Evolutionary conservation across 306 rosid genomes (phyloP).

Genomic region (Rosa multiflora): DNA sequence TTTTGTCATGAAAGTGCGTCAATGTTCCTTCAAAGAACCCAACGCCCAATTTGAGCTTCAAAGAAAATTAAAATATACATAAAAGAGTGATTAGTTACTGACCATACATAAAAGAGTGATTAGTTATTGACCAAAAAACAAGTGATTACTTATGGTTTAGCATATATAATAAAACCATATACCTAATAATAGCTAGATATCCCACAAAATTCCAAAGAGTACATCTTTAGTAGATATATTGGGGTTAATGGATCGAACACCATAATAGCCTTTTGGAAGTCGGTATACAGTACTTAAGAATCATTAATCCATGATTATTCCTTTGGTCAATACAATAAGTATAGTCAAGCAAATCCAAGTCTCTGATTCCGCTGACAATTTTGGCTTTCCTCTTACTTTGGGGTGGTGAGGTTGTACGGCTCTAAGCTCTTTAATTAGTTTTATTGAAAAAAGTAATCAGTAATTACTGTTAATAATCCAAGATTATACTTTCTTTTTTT

Average conservation of each 20-base stretch:
- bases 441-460: neutral
- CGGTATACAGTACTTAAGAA: slow-evolving; percentile 2
- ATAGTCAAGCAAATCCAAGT: slow-evolving; percentile 7
- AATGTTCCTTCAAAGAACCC: slow-evolving; percentile 11
- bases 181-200: slow-evolving; percentile 2
- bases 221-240: neutral
- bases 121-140: neutral
- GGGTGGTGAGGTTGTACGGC: slow-evolving; percentile 8
- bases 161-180: neutral
- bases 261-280: slow-evolving; percentile 11
- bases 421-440: neutral
- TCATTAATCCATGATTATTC: slow-evolving; percentile 26
- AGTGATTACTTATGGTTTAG: neutral
- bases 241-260: neutral
- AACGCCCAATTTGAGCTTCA: slow-evolving; percentile 6
- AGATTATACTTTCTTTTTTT: neutral
- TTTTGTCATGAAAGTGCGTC: slow-evolving; percentile 4
- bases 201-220: slow-evolving; percentile 6
- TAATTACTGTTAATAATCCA: neutral
- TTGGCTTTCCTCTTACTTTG: slow-evolving; percentile 2
- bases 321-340: slow-evolving; percentile 1
- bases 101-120: slow-evolving; percentile 1
- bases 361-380: slow-evolving; percentile 8
- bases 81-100: neutral
- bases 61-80: neutral